These are phyloP conservation scores for Globisporangium paroecandrum DNA, from an alignment of 352 stramenopile genomes.

Conservation along the genomic window DNA sequence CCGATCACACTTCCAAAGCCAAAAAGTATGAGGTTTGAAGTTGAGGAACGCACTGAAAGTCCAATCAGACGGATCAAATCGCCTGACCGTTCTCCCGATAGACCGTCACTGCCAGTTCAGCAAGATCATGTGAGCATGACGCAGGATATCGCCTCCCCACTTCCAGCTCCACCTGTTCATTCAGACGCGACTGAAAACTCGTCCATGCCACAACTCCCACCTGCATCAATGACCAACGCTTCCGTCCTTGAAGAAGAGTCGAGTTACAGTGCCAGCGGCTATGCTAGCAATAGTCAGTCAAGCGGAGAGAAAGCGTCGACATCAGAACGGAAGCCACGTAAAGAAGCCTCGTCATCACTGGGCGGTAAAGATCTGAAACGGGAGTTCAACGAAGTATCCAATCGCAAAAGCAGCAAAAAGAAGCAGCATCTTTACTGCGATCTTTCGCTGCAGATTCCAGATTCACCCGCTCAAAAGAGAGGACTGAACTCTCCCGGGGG, in stretches of 20 bases:
- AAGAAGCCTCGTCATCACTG: neutral
- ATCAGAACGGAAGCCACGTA: slow-evolving; percentile 15
- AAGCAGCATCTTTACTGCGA: slow-evolving; percentile 3
- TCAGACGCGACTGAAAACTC: neutral
- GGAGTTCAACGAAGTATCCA: slow-evolving; percentile 3
- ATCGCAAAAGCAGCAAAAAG: slow-evolving; percentile 16
- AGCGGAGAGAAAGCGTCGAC: slow-evolving; percentile 20
- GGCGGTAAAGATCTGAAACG: slow-evolving; percentile 5
- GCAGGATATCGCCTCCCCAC: neutral
- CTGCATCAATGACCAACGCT: neutral
- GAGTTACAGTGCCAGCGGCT: slow-evolving; percentile 13
- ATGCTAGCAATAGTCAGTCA: slow-evolving; percentile 16
- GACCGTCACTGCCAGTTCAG: neutral
- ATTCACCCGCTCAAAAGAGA: slow-evolving; percentile 19
- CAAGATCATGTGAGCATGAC: neutral
- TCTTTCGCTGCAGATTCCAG: slow-evolving; percentile 29
- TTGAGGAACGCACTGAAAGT: neutral
- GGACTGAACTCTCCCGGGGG: slow-evolving; percentile 3
- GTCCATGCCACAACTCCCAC: neutral
- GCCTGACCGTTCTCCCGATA: neutral
- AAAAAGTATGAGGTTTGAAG: slow-evolving; percentile 1
- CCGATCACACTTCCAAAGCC: slow-evolving; percentile 10
- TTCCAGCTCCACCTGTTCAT: neutral
- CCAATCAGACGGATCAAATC: neutral
- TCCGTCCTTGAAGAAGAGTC: slow-evolving; percentile 20